Base-by-base conservation (phyloP, 2,329 filamentous ascomycete species). In the Plectosphaerella plurivora region DNA sequence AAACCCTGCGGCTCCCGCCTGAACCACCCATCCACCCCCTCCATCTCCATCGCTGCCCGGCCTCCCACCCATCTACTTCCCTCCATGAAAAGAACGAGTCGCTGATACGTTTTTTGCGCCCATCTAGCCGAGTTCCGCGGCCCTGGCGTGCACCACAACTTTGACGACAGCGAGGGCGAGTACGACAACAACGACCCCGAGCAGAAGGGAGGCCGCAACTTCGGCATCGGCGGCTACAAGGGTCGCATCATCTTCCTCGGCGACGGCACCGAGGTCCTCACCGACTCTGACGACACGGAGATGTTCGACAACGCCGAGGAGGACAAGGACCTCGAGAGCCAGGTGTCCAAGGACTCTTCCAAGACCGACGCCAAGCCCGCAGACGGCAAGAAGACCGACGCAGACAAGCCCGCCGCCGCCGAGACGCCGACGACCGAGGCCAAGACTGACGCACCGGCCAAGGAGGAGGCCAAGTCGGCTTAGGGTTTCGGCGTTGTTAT, bases 161-260 rank as follows among this genome's bases (percentile, higher is more conserved):
- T 88, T 67, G 88, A 92, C 69, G 88, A 92, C 66, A 90, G 84
- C 70, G 86, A 87, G 64, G 84, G 82, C 70, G 83, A 88, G 56
- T 91, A 88, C 75, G 87, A 91, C 67, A 33, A 22, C 22, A 78
- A 88, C 72, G 86, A 91, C 64, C 78, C 83, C 69, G 84, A 88
- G 63, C 81, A 82, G 61, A 79, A 80, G 68, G 71, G 73, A 62
- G 71, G 73, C 63, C 81, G 79, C 69, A 74, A 77, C 61, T 87
- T 88, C 65, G 82, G 83, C 58, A 74, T 82, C 62, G 76, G 85
- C 70, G 87, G 86, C 68, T 88, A 87, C 69, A 83, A 84, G 69
- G 91, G 91, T 61, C 86, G 92, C 63, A 91, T 97, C 70, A 97
- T 97, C 70, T 86, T 96, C 68, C 83, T 99, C 61, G 92, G 93